phyloP scores from a whole-genome alignment of 2,329 filamentous ascomycete species.

The Myriosclerotinia scirpicola region DNA sequence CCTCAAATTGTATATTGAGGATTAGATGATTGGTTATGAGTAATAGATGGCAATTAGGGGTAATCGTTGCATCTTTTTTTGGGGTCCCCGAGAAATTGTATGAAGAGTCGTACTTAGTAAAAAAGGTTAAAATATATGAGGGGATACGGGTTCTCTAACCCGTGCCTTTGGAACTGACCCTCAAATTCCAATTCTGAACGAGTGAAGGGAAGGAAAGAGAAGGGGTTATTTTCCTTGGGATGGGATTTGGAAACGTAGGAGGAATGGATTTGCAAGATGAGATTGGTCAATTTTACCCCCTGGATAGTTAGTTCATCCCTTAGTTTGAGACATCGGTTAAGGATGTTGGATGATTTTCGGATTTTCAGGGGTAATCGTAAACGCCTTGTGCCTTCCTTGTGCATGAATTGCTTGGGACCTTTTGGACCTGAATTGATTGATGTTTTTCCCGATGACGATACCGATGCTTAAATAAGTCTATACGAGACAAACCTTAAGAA shows the following conservation, averaged over 20 bases:
- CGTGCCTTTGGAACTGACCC: too few relatives aligned
- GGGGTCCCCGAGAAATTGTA: too few relatives aligned
- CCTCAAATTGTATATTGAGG: not conserved
- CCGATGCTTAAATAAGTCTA: conserved; percentile 1
- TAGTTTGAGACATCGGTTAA: conserved; percentile 12
- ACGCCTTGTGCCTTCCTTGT: not conserved
- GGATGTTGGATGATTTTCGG: not conserved
- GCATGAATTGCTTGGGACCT: conserved; percentile 12
- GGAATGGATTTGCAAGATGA: too few relatives aligned
- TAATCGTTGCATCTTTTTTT: not conserved
- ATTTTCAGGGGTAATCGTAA: conserved; percentile 17
- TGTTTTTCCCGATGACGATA: not conserved
- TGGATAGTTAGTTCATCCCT: not conserved
- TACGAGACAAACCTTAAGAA: not conserved
- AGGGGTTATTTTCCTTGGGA: too few relatives aligned
- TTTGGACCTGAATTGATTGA: not conserved
- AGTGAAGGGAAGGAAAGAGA: too few relatives aligned
- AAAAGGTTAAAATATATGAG: not conserved
- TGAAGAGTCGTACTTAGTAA: too few relatives aligned
- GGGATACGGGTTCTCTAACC: too few relatives aligned
- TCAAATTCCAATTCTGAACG: too few relatives aligned
- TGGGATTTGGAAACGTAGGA: too few relatives aligned
- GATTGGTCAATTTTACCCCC: not conserved
- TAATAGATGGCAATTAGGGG: not conserved
- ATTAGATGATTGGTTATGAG: not conserved